Conservation (phyloP, 2,329 filamentous ascomycete species). For the Diaporthe sp. region DNA sequence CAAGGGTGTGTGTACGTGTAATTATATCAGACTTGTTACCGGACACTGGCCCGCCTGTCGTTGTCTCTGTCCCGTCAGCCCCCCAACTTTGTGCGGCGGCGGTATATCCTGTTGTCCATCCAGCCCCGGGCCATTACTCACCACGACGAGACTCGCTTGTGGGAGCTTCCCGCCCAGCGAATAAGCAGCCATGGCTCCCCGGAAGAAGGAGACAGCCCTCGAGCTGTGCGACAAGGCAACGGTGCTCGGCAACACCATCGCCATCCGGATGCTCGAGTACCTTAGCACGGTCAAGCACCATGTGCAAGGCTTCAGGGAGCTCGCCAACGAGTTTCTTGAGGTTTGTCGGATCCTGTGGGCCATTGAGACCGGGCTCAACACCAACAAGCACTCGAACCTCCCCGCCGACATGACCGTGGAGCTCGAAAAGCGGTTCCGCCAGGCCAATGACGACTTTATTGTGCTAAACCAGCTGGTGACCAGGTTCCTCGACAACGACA, state of each 20-base stretch:
- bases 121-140: background rate
- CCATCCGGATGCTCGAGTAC: constrained; percentile 73
- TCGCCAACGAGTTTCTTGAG: constrained; percentile 75
- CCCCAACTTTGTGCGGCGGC: background rate
- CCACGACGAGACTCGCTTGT: background rate
- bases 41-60: constrained; percentile 23
- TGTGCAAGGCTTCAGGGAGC: constrained; percentile 64
- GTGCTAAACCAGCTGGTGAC: constrained; percentile 71
- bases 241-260: constrained; percentile 70
- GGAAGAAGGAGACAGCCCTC: constrained; percentile 47
- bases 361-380: constrained; percentile 72
- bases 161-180: background rate
- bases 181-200: constrained; percentile 37
- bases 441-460: constrained; percentile 70
- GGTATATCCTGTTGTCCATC: background rate
- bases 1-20: background rate
- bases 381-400: constrained; percentile 61
- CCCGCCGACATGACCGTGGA: constrained; percentile 71
- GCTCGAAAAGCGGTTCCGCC: constrained; percentile 71
- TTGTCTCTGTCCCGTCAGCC: background rate
- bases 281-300: constrained; percentile 65
- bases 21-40: constrained; percentile 19
- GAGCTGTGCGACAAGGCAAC: constrained; percentile 69
- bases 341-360: constrained; percentile 74
- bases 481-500: constrained; percentile 71